These are phyloP conservation scores for Thalassiosira exigua DNA, from an alignment of 352 stramenopile genomes.

Conservation along the genomic window DNA sequence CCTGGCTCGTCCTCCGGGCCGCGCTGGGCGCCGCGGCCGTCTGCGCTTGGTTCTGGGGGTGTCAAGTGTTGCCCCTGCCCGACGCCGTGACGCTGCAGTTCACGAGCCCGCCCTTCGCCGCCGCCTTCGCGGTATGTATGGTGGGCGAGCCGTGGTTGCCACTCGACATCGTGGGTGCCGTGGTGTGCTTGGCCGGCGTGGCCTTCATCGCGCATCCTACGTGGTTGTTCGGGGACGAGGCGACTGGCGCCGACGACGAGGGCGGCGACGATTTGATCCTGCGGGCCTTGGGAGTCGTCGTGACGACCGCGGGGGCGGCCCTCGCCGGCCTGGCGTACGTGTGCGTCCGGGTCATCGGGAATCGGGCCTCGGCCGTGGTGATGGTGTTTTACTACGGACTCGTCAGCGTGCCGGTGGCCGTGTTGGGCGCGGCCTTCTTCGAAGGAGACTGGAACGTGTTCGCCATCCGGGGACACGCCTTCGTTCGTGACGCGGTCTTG, in stretches of 20 bases:
- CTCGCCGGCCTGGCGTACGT: conserved; percentile 57
- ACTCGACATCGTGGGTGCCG: conserved; percentile 51
- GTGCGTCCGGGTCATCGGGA: conserved; percentile 47
- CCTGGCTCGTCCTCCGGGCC: conserved; percentile 28
- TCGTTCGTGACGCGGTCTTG: too few species aligned
- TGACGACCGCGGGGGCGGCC: conserved; percentile 33
- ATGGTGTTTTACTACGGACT: conserved; percentile 62
- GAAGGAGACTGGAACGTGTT: conserved; percentile 45
- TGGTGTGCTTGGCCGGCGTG: conserved; percentile 51
- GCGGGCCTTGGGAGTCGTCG: conserved; percentile 27
- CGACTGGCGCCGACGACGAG: conserved; percentile 3
- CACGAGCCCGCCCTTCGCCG: conserved; percentile 53
- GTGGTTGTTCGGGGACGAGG: conserved; percentile 41
- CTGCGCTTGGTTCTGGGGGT: conserved; percentile 45
- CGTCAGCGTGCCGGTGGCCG: conserved; percentile 33
- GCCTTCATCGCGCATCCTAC: conserved; percentile 58
- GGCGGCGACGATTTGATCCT: background rate
- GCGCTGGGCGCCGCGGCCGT: conserved; percentile 37
- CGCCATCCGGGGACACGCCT: too few species aligned
- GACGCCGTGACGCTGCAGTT: conserved; percentile 63
- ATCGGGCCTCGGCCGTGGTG: conserved; percentile 33
- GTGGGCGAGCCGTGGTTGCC: conserved; percentile 44
- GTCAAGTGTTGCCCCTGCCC: conserved; percentile 44
- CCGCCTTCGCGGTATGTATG: conserved; percentile 51
- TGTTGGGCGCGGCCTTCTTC: conserved; percentile 35